Base-by-base conservation (phyloP, 371 early-diverging fungal species). In the Mortierella sp. region DNA sequence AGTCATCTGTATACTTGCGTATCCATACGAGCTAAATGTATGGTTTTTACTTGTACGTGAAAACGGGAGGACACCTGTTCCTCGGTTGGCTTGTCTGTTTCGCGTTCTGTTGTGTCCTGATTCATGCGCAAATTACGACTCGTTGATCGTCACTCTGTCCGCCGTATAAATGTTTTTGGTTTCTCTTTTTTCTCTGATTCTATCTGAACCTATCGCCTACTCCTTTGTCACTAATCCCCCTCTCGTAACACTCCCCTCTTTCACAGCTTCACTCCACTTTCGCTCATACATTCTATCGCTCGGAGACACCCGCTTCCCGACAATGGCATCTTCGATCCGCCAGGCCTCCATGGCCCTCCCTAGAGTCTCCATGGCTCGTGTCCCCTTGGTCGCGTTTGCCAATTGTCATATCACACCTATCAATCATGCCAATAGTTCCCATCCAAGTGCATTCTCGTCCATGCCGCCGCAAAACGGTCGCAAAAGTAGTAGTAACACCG, bases 281-380 rank as follows among this genome's bases (percentile, higher is more conserved):
- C 2, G n/a, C 42, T 54, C 54, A 12, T 15, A 24, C 30, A 46
- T 26, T 15, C 14, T n/a, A n/a, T 21, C 48, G 34, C 34, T 34
- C 34, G 34, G 37, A 7, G 14, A 56, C 57, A 42, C 37, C 17
- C 19, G 27, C 59, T 1, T 9, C 26, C 48, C 42, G 7, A 52
- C n/a, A 14, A 70, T 63, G 64, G 58, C 58, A 15, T 47, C 55
- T 3, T 62, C 71, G 32, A 56, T 72, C 39, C 72, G 72, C 51
- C 21, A 59, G 19, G 34, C 50, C 31, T 44, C 55, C 49, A 62
- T 42, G 60, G 56, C 41, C 26, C 60, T 73, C 17, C 68, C 73
- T 5, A 37, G 68, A 21, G 52, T 73, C 55, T 58, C 73, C 4
- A 73, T 73, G 68, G 42, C 63, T 24, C 73, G 73, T 28, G 59